These are phyloP conservation scores for Gaertneriomyces semiglobifer DNA, from an alignment of 192 early-diverging fungal genomes.

Conservation along the genomic window DNA sequence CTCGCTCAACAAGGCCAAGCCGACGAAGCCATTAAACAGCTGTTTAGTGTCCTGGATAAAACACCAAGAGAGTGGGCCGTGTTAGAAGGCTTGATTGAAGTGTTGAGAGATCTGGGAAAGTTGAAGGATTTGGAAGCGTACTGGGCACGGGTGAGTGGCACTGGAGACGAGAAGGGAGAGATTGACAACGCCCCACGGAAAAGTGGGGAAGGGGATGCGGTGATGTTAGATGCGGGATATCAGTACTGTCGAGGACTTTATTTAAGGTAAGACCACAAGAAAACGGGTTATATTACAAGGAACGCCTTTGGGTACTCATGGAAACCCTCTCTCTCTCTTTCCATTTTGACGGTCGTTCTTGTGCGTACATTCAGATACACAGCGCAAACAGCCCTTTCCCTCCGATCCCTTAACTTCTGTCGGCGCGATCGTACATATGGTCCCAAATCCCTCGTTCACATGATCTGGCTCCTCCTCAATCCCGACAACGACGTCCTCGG, in stretches of 20 bases:
- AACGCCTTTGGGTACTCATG: not conserved
- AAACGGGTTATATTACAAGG: not conserved
- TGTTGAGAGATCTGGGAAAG: slow-evolving; percentile 43
- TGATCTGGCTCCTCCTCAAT: slow-evolving; percentile 59
- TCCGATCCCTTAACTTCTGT: slow-evolving; percentile 35
- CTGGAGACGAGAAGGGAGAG: too few relatives aligned
- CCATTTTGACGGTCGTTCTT: too few relatives aligned
- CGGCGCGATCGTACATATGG: slow-evolving; percentile 49
- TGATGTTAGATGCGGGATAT: slow-evolving; percentile 43
- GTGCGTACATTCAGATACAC: slow-evolving; percentile 33
- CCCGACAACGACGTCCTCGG: slow-evolving; percentile 55
- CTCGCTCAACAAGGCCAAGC: slow-evolving; percentile 41
- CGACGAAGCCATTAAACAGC: slow-evolving; percentile 39
- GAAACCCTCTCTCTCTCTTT: too few relatives aligned
- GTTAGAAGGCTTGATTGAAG: slow-evolving; percentile 41
- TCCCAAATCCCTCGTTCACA: slow-evolving; percentile 39
- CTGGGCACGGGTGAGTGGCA: slow-evolving; percentile 7
- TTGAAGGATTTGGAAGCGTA: slow-evolving; percentile 37
- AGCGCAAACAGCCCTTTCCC: slow-evolving; percentile 19
- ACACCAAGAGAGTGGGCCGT: slow-evolving; percentile 40
- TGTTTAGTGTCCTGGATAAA: slow-evolving; percentile 40
- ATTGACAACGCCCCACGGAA: slow-evolving; percentile 5
- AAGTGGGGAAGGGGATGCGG: slow-evolving; percentile 29
- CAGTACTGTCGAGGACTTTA: slow-evolving; percentile 54
- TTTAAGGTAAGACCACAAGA: slow-evolving; percentile 25